Evolutionary conservation across 1,284 basidiomycete species (phyloP).

Genomic region (Sanghuangporus baumii): DNA sequence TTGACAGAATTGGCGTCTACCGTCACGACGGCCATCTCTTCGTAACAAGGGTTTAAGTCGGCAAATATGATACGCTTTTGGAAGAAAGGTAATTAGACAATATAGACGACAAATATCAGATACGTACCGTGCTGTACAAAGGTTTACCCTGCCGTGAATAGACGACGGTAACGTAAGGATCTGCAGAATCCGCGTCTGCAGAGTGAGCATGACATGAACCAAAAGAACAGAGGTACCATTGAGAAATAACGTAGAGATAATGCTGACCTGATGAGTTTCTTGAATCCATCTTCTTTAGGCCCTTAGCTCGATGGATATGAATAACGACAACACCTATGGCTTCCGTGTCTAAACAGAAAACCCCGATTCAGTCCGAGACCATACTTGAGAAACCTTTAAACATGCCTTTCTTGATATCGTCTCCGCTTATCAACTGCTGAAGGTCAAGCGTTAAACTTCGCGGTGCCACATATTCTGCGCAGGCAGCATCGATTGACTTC

Average conservation of each 20-base stretch:
- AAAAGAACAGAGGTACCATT: conserved; percentile 27
- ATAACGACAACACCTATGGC: conserved; percentile 66
- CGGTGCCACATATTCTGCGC: conserved; percentile 58
- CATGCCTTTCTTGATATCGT: conserved; percentile 42
- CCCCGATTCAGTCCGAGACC: background rate
- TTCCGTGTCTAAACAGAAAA: conserved; percentile 45
- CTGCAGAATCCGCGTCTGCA: conserved; percentile 21
- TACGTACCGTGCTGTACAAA: conserved; percentile 53
- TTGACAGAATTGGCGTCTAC: conserved; percentile 70
- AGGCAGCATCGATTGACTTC: conserved; percentile 66
- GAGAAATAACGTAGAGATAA: conserved; percentile 16
- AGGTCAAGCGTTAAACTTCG: conserved; percentile 72
- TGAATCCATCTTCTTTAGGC: conserved; percentile 57
- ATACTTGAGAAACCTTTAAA: background rate
- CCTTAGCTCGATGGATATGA: conserved; percentile 59
- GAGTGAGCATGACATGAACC: conserved; percentile 23
- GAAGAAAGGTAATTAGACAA: background rate
- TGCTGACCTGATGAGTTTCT: conserved; percentile 56
- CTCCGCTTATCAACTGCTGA: conserved; percentile 57
- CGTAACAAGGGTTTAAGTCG: conserved; percentile 67
- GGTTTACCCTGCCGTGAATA: conserved; percentile 48
- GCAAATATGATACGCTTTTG: conserved; percentile 51
- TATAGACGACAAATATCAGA: background rate
- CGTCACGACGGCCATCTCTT: conserved; percentile 68
- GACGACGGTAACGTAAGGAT: conserved; percentile 33